Conservation (phyloP, 2,329 filamentous ascomycete species). For the Plectosphaerella cucumerina region DNA sequence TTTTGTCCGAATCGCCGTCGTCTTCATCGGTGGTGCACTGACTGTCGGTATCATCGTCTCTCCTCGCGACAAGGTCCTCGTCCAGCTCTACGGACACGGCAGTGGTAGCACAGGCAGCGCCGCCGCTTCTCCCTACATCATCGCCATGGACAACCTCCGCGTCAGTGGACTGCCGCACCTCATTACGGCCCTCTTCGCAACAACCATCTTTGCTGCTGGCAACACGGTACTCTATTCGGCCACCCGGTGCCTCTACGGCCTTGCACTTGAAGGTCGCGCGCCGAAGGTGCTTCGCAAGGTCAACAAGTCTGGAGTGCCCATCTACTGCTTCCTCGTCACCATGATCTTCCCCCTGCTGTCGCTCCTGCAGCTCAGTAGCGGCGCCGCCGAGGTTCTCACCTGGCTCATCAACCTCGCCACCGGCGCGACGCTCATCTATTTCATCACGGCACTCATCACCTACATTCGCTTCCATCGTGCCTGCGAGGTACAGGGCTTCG, state of each 20-base stretch:
- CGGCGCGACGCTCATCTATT: conserved; percentile 25
- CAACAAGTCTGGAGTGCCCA: conserved; percentile 26
- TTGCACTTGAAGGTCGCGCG: conserved; percentile 49
- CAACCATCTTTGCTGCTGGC: conserved; percentile 58
- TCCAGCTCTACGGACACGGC: conserved; percentile 7
- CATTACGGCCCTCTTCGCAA: conserved; percentile 56
- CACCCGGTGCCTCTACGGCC: conserved; percentile 51
- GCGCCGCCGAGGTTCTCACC: conserved; percentile 63
- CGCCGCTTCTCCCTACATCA: conserved; percentile 54
- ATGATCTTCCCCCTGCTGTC: conserved; percentile 5
- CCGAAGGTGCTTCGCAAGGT: conserved; percentile 28
- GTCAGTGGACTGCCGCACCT: conserved; percentile 57
- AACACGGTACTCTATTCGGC: conserved; percentile 57
- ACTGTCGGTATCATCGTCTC: conserved; percentile 29
- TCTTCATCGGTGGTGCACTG: conserved; percentile 24
- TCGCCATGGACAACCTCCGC: conserved; percentile 58
- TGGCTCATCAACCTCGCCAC: conserved; percentile 65
- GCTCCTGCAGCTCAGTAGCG: conserved; percentile 18
- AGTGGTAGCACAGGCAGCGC: background rate
- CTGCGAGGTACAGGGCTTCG: conserved; percentile 50
- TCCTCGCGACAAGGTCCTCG: conserved; percentile 33
- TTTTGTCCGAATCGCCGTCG: conserved; percentile 58
- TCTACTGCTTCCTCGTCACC: conserved; percentile 12
- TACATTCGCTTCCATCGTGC: conserved; percentile 62
- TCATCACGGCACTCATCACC: conserved; percentile 33